These are phyloP conservation scores for Naganishia liquefaciens DNA, from an alignment of 1,284 basidiomycete species.

Conservation along the genomic window DNA sequence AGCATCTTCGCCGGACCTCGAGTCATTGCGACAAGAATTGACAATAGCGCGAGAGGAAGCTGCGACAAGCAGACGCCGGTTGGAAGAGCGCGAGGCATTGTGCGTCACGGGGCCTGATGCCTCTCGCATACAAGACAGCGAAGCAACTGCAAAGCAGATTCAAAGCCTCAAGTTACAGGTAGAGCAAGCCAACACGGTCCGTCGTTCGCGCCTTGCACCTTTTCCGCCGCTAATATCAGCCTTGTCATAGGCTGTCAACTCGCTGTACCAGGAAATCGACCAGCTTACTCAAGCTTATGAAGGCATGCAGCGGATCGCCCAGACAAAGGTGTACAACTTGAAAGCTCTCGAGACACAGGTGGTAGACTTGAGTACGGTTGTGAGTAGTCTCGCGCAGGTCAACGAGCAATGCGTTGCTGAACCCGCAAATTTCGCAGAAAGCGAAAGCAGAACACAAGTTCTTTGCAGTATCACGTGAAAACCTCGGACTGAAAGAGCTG, in stretches of 20 bases:
- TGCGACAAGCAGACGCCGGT: constrained; percentile 63
- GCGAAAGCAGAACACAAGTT: constrained; percentile 95
- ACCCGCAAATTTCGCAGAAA: constrained; percentile 58
- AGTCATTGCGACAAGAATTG: constrained; percentile 37
- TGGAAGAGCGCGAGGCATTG: constrained; percentile 41
- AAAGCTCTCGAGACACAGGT: constrained; percentile 74
- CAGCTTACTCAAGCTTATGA: constrained; percentile 85
- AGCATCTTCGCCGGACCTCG: constrained; percentile 6
- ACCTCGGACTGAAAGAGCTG: constrained; percentile 61
- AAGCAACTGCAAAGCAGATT: constrained; percentile 65
- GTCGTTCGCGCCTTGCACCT: constrained; percentile 32
- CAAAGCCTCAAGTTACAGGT: constrained; percentile 59
- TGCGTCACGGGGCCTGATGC: constrained; percentile 58
- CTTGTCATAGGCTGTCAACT: constrained; percentile 64
- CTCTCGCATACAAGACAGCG: constrained; percentile 61
- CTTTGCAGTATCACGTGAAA: constrained; percentile 84
- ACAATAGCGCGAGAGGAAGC: constrained; percentile 55
- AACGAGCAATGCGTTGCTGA: not conserved
- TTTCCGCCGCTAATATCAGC: constrained; percentile 7
- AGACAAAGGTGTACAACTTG: constrained; percentile 81
- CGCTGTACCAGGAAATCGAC: constrained; percentile 82
- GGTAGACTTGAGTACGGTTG: constrained; percentile 65
- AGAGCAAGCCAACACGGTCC: constrained; percentile 55
- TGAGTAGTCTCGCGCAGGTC: constrained; percentile 43
- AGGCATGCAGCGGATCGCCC: constrained; percentile 75